A percentile compares a stretch with the other conserved stretches of the same genome.
These are phyloP conservation scores for Sarcocystis neurona DNA, from an alignment of 169 alveolate species.

Conservation along the genomic window DNA sequence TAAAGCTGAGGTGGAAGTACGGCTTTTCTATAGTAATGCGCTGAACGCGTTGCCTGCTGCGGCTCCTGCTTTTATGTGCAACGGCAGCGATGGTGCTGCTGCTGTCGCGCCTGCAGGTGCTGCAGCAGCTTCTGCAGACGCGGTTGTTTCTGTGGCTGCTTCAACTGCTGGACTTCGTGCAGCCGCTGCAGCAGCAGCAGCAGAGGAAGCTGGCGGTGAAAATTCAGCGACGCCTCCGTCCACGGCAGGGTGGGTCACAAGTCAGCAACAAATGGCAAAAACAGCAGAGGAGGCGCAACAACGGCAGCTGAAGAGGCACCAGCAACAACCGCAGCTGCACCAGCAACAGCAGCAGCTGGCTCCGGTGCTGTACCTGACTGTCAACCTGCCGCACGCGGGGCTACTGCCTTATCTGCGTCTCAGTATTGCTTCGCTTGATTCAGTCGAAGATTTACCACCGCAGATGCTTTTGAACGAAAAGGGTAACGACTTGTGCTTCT, in stretches of 20 bases:
- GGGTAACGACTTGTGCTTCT: too few relatives aligned
- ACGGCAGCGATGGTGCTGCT: neutral
- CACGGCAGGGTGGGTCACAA: too few relatives aligned
- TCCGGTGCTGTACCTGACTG: neutral
- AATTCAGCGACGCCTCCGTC: too few relatives aligned
- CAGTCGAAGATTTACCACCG: too few relatives aligned
- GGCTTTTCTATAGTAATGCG: neutral
- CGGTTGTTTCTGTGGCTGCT: too few relatives aligned
- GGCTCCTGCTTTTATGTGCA: neutral
- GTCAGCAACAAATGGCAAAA: too few relatives aligned
- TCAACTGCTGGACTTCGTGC: too few relatives aligned
- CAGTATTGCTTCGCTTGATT: conserved; percentile 7
- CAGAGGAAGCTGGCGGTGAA: too few relatives aligned
- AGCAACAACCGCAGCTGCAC: neutral
- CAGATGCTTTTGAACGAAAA: too few relatives aligned
- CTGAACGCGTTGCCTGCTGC: neutral
- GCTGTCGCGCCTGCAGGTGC: neutral
- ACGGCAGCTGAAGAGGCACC: neutral
- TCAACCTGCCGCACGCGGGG: conserved; percentile 47
- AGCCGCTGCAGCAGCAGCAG: too few relatives aligned
- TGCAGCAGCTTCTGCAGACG: too few relatives aligned
- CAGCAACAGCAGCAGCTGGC: neutral
- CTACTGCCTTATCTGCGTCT: conserved; percentile 43
- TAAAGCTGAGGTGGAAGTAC: conserved; percentile 43
- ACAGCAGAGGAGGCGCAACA: too few relatives aligned